These are phyloP conservation scores for Hemisphaericaspora xylanilytica DNA, from an alignment of 1,139 yeast genomes.

Conservation along the genomic window DNA sequence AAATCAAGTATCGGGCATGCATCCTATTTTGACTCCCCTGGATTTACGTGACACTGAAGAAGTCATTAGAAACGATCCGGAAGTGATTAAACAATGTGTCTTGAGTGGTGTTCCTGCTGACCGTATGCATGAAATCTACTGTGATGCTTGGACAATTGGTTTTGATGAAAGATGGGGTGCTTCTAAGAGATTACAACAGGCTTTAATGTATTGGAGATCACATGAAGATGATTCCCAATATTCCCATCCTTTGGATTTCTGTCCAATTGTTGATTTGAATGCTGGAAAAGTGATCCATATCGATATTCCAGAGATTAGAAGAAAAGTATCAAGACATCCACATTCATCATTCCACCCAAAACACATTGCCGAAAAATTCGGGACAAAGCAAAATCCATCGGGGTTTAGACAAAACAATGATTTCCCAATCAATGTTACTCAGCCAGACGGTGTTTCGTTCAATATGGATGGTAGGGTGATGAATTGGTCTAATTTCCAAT, in stretches of 20 bases:
- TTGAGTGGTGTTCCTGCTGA: conserved; percentile 62
- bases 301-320: conserved; percentile 73
- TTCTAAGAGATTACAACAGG: conserved; percentile 73
- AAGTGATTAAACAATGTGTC: conserved; percentile 70
- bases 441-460: conserved; percentile 82
- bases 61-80: conserved; percentile 63
- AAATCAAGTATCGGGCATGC: conserved; percentile 55
- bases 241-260: conserved; percentile 80
- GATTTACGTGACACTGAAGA: conserved; percentile 65
- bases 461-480: conserved; percentile 64
- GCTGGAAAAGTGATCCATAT: conserved; percentile 64
- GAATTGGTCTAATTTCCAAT: conserved; percentile 72
- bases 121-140: conserved; percentile 70
- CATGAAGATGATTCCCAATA: conserved; percentile 79
- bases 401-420: conserved; percentile 55
- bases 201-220: conserved; percentile 74
- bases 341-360: conserved; percentile 69
- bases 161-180: conserved; percentile 84
- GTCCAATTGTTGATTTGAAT: conserved; percentile 79
- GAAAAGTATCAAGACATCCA: conserved; percentile 64
- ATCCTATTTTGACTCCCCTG: conserved; percentile 71
- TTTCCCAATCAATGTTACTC: conserved; percentile 66
- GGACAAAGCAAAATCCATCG: conserved; percentile 46
- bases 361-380: conserved; percentile 58
- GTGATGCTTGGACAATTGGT: conserved; percentile 87